Percentiles rank a stretch among this genome's conserved stretches.
These are phyloP conservation scores for Pouteria campechiana DNA, from an alignment of 179 eudicot genomes.

Conservation along the genomic window DNA sequence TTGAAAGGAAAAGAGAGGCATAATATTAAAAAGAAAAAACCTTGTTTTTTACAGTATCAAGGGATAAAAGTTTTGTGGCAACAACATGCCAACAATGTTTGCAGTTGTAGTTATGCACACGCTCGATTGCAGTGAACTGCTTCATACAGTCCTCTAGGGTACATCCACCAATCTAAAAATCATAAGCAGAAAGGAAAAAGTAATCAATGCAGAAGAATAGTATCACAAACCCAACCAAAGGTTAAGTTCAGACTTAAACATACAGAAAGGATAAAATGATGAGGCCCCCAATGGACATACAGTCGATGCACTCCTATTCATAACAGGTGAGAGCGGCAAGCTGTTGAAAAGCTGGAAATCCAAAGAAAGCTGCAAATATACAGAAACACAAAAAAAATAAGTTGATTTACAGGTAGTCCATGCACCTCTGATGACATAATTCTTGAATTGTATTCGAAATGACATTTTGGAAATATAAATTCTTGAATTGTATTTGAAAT, in stretches of 20 bases:
- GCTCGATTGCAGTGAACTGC: conserved; percentile 58
- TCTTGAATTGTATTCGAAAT: no score
- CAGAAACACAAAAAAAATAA: neutral
- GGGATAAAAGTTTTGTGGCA: conserved; percentile 55
- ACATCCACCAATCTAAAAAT: conserved; percentile 45
- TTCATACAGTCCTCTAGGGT: conserved; percentile 65
- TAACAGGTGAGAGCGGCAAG: conserved; percentile 52
- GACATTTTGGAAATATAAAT: no score
- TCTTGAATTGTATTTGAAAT: no score
- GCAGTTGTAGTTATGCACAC: conserved; percentile 56
- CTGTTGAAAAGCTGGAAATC: conserved; percentile 72
- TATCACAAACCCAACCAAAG: no score
- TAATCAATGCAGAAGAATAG: neutral
- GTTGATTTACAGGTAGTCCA: no score
- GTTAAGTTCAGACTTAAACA: conserved; percentile 2
- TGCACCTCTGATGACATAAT: no score
- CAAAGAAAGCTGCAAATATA: conserved; percentile 59
- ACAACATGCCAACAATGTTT: conserved; percentile 83
- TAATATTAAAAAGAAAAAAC: no score
- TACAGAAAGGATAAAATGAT: neutral
- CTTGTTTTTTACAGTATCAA: no score
- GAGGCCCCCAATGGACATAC: conserved; percentile 57
- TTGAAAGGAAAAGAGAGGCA: neutral
- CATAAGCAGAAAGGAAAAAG: conserved; percentile 6
- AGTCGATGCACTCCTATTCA: conserved; percentile 13